Base-by-base conservation (phyloP, 768 basidiomycete species). In the Pulveroboletus sp. region DNA sequence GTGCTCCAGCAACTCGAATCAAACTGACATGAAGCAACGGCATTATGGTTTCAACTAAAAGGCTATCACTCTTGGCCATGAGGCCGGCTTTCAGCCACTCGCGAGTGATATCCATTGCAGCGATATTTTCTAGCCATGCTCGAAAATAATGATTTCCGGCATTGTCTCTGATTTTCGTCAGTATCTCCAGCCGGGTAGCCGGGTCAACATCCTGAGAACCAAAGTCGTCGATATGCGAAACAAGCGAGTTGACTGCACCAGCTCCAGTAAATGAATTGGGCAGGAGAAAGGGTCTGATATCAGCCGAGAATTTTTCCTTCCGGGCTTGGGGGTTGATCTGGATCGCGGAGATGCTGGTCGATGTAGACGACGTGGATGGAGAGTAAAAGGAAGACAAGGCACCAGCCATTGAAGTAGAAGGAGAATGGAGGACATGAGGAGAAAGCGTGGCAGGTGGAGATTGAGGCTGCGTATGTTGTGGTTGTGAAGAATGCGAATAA, bases 111-210 rank as follows among this genome's bases (percentile, higher is more conserved):
- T 87, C 86, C 73, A 92, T 82, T 15, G 88, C 90, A 35, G 68
- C 66, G 39, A 62, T n/a, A 63, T 87, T 89, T 65, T 89, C 89
- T 14, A 81, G 78, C 89, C 89, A 92, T 5, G 88, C 89, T 38
- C 87, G 81, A 65, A 87, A 91, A 62, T 92, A 93, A 59, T 89
- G 86, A 62, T 90, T 89, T 37, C 82, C 86, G 27, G 90, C 90
- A 42, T 83, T 81, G 66, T 93, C 89, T 55, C 89, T 77, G 56
- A 92, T 86, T 68, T 82, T 85, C 15, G 83, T 85, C 48, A 93
- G 69, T 46, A 92, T 84, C 63, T 92, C 87, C 47, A 86, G 62
- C 6, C 90, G 83, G 17, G 76, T 76, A n/a, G 70, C 51, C 6
- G 78, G 69, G 48, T 89, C 85, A 21, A 89, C 81, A 24, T 89